Conservation (phyloP, 2,329 filamentous ascomycete species). For the Diplodia sapinea region DNA sequence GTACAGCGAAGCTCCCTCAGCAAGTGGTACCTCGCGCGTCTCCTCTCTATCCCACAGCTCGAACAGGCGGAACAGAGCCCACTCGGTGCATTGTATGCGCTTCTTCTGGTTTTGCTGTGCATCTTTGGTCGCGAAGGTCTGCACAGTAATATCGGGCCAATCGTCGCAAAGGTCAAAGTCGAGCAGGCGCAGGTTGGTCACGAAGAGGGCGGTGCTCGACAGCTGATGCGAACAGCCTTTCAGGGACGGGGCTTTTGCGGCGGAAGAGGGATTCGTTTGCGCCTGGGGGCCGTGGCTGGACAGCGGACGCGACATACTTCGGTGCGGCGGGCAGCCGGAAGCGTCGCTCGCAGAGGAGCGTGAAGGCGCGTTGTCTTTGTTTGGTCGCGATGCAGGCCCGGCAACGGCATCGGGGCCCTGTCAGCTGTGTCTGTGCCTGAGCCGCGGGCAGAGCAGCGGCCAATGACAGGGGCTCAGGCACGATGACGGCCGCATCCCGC, state of each 20-base stretch:
- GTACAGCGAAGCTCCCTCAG: no score
- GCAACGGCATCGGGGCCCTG: conserved; percentile 8
- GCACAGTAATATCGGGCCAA: conserved; percentile 76
- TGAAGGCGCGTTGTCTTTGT: conserved; percentile 19
- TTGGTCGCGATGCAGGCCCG: conserved; percentile 13
- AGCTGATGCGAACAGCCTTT: conserved; percentile 30
- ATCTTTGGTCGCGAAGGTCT: conserved; percentile 72
- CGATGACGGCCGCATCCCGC: conserved; percentile 12
- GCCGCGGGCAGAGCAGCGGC: not conserved
- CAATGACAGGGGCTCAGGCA: conserved; percentile 11
- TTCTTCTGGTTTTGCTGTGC: conserved; percentile 77
- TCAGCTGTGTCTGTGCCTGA: not conserved
- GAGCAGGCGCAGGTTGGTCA: conserved; percentile 83
- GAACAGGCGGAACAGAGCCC: conserved; percentile 89
- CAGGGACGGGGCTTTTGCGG: conserved; percentile 5
- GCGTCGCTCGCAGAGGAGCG: conserved; percentile 7
- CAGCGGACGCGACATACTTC: conserved; percentile 32
- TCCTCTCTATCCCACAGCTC: conserved; percentile 80
- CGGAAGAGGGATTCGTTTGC: conserved; percentile 34
- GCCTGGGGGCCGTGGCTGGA: conserved; percentile 25
- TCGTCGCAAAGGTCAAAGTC: conserved; percentile 76
- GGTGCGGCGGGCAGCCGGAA: not conserved
- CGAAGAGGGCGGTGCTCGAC: conserved; percentile 62
- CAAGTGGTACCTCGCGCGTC: conserved; percentile 67
- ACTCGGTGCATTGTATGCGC: conserved; percentile 82